Base-by-base conservation (phyloP, 2,329 filamentous ascomycete genomes). In the Exophiala bonariae region DNA sequence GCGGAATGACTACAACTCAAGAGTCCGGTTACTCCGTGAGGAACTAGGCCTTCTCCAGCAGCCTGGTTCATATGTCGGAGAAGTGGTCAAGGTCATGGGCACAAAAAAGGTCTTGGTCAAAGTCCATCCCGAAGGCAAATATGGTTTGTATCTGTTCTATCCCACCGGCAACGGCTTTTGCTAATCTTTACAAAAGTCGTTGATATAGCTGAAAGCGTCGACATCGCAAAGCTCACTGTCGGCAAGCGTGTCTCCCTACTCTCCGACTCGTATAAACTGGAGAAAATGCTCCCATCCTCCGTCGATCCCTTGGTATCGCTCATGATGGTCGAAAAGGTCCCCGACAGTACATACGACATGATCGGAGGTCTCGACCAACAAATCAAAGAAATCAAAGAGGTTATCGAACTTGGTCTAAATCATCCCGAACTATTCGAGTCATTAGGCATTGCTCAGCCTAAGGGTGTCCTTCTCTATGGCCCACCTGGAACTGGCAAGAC, bases 321-420 rank as follows among this genome's bases (percentile, higher is more conserved):
- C 68, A 99, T 99, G 93, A 99, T 99, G 93, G 93, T 99, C 42
- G 93, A 99, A 69, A 99, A 99, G 79, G 93, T 99, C 13, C 93
- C 93, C 13, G 93, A 99, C 78, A 96, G 90, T 76, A 99, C 93
- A 67, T 99, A 99, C 78, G 93, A 99, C 75, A 99, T 99, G 93
- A 99, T 99, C 69, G 93, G 93, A 73, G 93, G 93, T 59, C 77
- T 99, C 54, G 93, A 99, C 68, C 92, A 99, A 70, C 93, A 99
- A 69, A 97, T 99, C 77, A 97, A 99, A 76, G 93, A 99, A 69
- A 99, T 99, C 79, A 99, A 99, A 75, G 93, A 99, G 74, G 93
- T 99, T 62, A 97, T 99, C 68, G 93, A 99, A 76, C 85, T 99
- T 35, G 93, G 93, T 58, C 82, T 99, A 55, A 96, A 97, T 77